Conservation (phyloP, 805 yeast genomes). For the Tetrapisispora fleetii region DNA sequence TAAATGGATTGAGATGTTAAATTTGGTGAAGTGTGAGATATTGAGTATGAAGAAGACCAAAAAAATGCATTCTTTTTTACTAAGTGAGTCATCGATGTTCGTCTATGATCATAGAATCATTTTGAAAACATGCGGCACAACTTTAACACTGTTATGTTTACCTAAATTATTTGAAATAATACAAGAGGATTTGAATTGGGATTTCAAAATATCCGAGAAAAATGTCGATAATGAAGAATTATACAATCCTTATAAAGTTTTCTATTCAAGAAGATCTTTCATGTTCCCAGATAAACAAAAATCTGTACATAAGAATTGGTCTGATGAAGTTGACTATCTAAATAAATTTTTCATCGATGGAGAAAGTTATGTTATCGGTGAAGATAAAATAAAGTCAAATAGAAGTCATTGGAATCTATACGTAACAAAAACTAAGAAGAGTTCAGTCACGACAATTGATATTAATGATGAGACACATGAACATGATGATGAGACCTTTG, state of each 20-base stretch:
- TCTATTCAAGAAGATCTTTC: conserved; percentile 84
- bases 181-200: conserved; percentile 32
- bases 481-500: conserved; percentile 62
- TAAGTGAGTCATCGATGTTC: conserved; percentile 83
- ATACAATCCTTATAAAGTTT: conserved; percentile 50
- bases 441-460: conserved; percentile 6
- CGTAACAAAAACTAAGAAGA: conserved; percentile 40
- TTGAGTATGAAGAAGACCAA: conserved; percentile 64
- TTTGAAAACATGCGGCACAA: conserved; percentile 93
- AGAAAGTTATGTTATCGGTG: conserved; percentile 68
- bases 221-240: conserved; percentile 4
- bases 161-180: conserved; percentile 50
- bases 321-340: conserved; percentile 62
- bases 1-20: conserved; percentile 65
- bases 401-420: conserved; percentile 85
- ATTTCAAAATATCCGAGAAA: conserved; percentile 14
- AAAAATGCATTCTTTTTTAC: conserved; percentile 68
- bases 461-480: conserved; percentile 6
- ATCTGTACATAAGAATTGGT: conserved; percentile 78
- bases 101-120: conserved; percentile 80
- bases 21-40: conserved; percentile 79
- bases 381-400: conserved; percentile 40
- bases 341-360: conserved; percentile 56
- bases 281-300: conserved; percentile 85
- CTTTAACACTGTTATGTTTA: conserved; percentile 76